These are phyloP conservation scores for Rhodosporidiobolus sp. DNA, from an alignment of 768 basidiomycete species.

Conservation along the genomic window DNA sequence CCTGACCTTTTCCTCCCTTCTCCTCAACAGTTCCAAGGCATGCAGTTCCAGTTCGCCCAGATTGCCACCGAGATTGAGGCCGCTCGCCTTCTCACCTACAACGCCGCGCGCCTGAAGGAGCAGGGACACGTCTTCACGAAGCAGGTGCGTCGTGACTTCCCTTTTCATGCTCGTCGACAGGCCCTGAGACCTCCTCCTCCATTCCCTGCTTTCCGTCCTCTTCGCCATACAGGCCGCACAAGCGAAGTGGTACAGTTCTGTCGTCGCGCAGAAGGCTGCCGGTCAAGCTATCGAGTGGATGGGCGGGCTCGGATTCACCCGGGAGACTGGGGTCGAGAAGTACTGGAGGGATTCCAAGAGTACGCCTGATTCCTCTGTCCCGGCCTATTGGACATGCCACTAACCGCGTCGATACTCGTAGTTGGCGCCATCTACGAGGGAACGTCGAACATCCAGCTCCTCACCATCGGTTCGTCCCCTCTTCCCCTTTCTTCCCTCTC, in stretches of 20 bases:
- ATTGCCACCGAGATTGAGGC: constrained; percentile 74
- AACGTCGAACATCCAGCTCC: constrained; percentile 82
- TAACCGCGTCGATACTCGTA: too few relatives aligned
- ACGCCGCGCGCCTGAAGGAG: constrained; percentile 91
- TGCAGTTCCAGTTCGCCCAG: constrained; percentile 90
- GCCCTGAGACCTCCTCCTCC: too few relatives aligned
- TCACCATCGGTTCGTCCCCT: constrained; percentile 64
- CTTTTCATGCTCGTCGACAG: too few relatives aligned
- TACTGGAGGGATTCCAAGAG: constrained; percentile 93
- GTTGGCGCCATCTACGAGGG: constrained; percentile 51
- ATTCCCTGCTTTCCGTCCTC: too few relatives aligned
- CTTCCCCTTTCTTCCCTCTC: too few relatives aligned
- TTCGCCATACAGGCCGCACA: constrained; percentile 65
- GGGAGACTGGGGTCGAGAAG: constrained; percentile 65
- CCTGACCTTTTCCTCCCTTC: neutral
- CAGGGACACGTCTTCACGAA: constrained; percentile 79
- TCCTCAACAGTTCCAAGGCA: constrained; percentile 71
- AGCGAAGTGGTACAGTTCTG: constrained; percentile 90
- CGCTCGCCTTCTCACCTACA: constrained; percentile 88
- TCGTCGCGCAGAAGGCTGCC: constrained; percentile 81
- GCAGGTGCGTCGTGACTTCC: constrained; percentile 53
- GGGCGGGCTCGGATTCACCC: constrained; percentile 84
- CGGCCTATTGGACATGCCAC: neutral
- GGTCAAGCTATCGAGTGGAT: constrained; percentile 94
- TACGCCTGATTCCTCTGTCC: constrained; percentile 48